phyloP scores from a whole-genome alignment of 495 filamentous ascomycete species.

The Neurospora intermedia region DNA sequence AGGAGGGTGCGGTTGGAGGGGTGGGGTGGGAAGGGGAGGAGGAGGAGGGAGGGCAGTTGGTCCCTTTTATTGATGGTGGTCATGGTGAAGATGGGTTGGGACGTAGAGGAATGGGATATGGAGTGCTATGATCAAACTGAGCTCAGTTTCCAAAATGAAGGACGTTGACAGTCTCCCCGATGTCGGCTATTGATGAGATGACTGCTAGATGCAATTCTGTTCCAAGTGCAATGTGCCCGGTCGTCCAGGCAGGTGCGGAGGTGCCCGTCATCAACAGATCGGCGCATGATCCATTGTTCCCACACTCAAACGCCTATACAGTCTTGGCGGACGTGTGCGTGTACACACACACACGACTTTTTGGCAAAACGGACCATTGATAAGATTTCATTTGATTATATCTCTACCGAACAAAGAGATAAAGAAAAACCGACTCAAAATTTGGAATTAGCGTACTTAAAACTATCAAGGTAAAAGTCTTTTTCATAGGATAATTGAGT shows the following conservation, averaged over 20 bases:
- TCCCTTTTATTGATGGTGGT: conserved; percentile 8
- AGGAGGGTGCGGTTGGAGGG: conserved; percentile 34
- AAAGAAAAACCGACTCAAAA: no score
- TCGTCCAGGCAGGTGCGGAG: not conserved
- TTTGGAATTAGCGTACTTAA: no score
- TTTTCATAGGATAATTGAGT: no score
- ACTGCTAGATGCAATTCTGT: not conserved
- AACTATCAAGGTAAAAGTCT: no score
- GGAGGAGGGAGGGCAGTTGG: conserved; percentile 38
- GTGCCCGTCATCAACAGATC: not conserved
- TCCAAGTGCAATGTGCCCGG: not conserved
- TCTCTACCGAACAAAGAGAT: no score
- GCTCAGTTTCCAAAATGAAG: not conserved
- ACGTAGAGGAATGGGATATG: not conserved
- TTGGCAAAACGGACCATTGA: no score
- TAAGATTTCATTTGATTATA: no score
- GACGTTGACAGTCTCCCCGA: not conserved
- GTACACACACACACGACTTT: no score
- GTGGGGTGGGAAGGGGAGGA: conserved; percentile 45
- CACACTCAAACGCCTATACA: no score
- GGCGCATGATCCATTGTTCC: not conserved
- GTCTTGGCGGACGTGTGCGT: no score
- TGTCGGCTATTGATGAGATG: not conserved
- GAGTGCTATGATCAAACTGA: not conserved
- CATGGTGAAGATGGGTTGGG: not conserved